Percentiles rank a stretch among this genome's conserved stretches.
Conservation (phyloP, 768 basidiomycete genomes). For the Russula compacta region DNA sequence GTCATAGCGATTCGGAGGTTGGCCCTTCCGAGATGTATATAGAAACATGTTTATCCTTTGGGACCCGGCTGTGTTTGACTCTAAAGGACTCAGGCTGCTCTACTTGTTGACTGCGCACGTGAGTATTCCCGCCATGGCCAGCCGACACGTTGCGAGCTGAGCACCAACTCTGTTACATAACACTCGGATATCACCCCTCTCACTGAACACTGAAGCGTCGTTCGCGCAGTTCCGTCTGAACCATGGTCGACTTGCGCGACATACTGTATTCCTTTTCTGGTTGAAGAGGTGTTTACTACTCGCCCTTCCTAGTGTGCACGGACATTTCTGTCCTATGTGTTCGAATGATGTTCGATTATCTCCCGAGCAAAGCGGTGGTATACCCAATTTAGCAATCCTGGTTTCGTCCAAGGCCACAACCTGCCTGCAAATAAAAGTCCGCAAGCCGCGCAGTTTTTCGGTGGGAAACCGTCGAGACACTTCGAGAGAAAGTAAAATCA, state of each 20-base stretch:
- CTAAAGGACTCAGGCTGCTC: too few relatives aligned
- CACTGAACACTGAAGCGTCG: not conserved
- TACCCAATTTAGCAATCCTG: not conserved
- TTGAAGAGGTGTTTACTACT: too few relatives aligned
- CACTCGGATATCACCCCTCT: not conserved
- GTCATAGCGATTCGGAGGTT: too few relatives aligned
- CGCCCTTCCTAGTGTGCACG: not conserved
- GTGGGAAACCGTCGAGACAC: not conserved
- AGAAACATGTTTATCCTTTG: too few relatives aligned
- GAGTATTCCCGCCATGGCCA: too few relatives aligned
- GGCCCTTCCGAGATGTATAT: too few relatives aligned
- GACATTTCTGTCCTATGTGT: not conserved
- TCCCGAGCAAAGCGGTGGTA: not conserved
- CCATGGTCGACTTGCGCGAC: not conserved
- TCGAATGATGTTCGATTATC: not conserved
- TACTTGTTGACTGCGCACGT: too few relatives aligned
- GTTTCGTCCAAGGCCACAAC: not conserved
- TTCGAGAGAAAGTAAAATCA: not conserved
- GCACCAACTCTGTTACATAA: not conserved
- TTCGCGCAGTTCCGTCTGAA: too few relatives aligned
- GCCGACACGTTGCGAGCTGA: too few relatives aligned
- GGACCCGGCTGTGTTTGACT: too few relatives aligned
- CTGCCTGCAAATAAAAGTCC: not conserved
- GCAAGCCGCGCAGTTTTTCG: not conserved
- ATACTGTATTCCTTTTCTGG: too few relatives aligned